These are phyloP conservation scores for Achaetomiella virescens DNA, from an alignment of 495 filamentous ascomycete species.

Conservation along the genomic window DNA sequence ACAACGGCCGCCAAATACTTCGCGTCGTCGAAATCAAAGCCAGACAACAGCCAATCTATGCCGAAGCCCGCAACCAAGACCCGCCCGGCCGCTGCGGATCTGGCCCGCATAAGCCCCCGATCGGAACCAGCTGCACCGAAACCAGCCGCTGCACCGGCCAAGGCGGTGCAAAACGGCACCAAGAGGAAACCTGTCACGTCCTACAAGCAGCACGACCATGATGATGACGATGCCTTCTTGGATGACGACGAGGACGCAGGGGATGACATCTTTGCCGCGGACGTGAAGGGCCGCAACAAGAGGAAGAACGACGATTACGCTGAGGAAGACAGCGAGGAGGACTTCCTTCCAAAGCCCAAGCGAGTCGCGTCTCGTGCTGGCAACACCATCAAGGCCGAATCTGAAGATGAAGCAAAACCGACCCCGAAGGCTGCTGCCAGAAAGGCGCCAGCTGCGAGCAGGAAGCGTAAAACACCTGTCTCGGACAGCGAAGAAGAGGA, in stretches of 20 bases:
- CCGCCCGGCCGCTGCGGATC: slow-evolving; percentile 23
- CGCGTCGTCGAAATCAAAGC: slow-evolving; percentile 37
- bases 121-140: slow-evolving; percentile 27
- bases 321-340: slow-evolving; percentile 55
- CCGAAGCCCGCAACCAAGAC: slow-evolving; percentile 30
- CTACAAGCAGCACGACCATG: slow-evolving; percentile 27
- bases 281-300: slow-evolving; percentile 51
- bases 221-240: slow-evolving; percentile 47
- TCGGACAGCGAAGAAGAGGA: slow-evolving; percentile 42
- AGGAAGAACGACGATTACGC: slow-evolving; percentile 64
- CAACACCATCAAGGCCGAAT: slow-evolving; percentile 38
- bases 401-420: slow-evolving; percentile 34
- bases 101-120: slow-evolving; percentile 39
- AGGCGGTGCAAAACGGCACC: slow-evolving; percentile 20
- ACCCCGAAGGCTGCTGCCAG: slow-evolving; percentile 30
- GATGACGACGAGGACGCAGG: slow-evolving; percentile 60
- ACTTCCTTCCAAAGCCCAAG: slow-evolving; percentile 47
- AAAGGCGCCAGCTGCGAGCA: slow-evolving; percentile 33
- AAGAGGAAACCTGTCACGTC: slow-evolving; percentile 28
- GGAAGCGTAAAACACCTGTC: slow-evolving; percentile 44
- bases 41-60: slow-evolving; percentile 23
- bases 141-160: slow-evolving; percentile 18
- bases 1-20: slow-evolving; percentile 47
- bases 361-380: slow-evolving; percentile 33
- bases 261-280: slow-evolving; percentile 68